Evolutionary conservation across 148 eudicot genomes (phyloP), one percentile per base, ranked within the genome.

Genomic region (Rhododendron molle): DNA sequence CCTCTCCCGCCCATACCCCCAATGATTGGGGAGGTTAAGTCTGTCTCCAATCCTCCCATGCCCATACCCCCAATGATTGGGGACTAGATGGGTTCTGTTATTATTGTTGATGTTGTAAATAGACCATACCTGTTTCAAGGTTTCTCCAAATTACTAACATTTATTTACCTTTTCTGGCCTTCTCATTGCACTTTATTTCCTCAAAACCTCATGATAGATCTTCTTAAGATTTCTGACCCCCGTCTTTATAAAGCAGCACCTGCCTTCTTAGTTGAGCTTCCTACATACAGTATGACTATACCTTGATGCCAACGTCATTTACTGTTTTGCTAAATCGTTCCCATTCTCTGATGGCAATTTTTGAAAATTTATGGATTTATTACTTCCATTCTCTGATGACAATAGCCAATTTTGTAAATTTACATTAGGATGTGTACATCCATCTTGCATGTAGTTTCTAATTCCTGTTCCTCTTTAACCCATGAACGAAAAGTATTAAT

Each of bases 181-280:
- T 76, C 47, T 21, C 47, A 4, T 11, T 30, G n/a, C 44, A 20
- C 36, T 54, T 54, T 50, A 34, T 54, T 30, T 56, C 83, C 69
- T 54, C 69, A 81, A 81, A 54, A 54, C 83, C 83, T 34, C 46
- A 81, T 54, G 21, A 62, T 16, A 54, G 69, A 30, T 40, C 83
- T 80, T 80, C 46, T 18, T 34, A 18, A 15, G 40, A 8, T 36
- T 74, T 18, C 40, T 36, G 43, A 15, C 78, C 38, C 44, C 23
- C 34, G 23, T 74, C 78, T 9, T 34, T 36, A 36, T 18, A 74
- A 6, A 74, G 43, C 78, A 16, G 21, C 46, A 36, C 8, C 8
- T 44, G 28, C 44, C 28, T 81, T 54, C 30, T 18, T 30, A 20
- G 30, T 34, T 54, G 83, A 81, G 69, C 83, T 44, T 76, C 80